phyloP scores from a whole-genome alignment of 1,139 yeast genomes.

The Pichiaceae sp. region DNA sequence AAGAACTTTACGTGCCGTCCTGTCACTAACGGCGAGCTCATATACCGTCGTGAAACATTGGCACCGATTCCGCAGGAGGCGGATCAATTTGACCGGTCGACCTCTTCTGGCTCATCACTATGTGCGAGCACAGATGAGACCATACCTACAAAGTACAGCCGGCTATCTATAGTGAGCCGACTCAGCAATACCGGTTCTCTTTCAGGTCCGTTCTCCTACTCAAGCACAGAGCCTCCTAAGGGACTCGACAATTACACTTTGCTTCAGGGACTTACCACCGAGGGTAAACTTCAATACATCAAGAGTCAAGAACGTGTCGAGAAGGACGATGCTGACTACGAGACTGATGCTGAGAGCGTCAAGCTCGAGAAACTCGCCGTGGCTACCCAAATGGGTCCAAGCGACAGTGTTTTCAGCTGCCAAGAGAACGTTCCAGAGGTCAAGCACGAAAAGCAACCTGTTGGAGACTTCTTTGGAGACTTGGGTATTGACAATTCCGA shows the following conservation, averaged over 20 bases:
- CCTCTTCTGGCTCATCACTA: not conserved
- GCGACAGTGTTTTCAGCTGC: not conserved
- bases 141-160: not conserved
- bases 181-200: too few species aligned
- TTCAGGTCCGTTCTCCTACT: not conserved
- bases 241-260: not conserved
- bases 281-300: not conserved
- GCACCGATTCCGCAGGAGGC: constrained; percentile 17
- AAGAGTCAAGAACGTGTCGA: not conserved
- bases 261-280: not conserved
- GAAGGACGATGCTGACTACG: not conserved
- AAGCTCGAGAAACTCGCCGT: constrained; percentile 1
- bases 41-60: constrained; percentile 4
- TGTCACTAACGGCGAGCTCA: not conserved
- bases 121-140: not conserved
- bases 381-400: not conserved
- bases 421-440: not conserved
- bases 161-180: not conserved
- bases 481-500: constrained; percentile 4
- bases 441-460: not conserved
- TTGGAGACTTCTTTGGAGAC: constrained; percentile 5
- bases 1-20: not conserved
- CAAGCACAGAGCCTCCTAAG: not conserved
- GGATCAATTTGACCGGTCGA: not conserved
- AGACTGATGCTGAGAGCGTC: not conserved